Evolutionary conservation across 176 grass and related monocot species (phyloP).

Genomic region (Oryza glaberrima): DNA sequence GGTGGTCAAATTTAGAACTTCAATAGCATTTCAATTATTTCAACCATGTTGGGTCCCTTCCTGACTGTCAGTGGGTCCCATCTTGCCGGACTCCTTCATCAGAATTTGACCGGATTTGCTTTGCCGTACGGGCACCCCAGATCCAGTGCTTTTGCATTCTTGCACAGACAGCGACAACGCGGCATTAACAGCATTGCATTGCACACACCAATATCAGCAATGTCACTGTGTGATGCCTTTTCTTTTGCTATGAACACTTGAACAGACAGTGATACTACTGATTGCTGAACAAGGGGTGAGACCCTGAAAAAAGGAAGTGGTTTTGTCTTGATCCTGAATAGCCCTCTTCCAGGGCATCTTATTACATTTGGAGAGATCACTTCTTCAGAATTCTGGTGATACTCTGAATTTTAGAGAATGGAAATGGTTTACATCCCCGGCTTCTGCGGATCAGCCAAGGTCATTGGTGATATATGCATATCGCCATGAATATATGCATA

Average conservation of each 20-base stretch:
- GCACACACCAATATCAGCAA: neutral
- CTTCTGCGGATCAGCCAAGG: neutral
- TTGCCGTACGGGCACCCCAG: neutral
- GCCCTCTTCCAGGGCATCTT: neutral
- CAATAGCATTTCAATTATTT: neutral
- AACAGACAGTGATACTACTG: neutral
- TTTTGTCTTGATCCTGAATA: neutral
- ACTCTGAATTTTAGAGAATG: neutral
- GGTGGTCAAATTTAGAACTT: neutral
- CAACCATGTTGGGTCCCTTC: neutral
- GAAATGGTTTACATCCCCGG: neutral
- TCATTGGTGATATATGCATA: neutral
- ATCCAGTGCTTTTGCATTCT: conserved; percentile 2
- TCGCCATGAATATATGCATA: neutral
- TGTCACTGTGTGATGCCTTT: neutral
- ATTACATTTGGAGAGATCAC: neutral
- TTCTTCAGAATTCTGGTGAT: neutral
- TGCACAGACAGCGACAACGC: neutral
- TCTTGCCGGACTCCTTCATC: neutral
- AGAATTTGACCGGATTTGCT: conserved; percentile 10
- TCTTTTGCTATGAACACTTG: neutral
- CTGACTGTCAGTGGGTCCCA: conserved; percentile 18
- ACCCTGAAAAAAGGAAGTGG: neutral
- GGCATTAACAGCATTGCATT: neutral
- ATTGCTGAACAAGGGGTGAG: neutral